Percentiles rank a stretch among this genome's conserved stretches.
Evolutionary conservation across 441 rosid genomes (phyloP).

Genomic region (Erysimum cheiri): DNA sequence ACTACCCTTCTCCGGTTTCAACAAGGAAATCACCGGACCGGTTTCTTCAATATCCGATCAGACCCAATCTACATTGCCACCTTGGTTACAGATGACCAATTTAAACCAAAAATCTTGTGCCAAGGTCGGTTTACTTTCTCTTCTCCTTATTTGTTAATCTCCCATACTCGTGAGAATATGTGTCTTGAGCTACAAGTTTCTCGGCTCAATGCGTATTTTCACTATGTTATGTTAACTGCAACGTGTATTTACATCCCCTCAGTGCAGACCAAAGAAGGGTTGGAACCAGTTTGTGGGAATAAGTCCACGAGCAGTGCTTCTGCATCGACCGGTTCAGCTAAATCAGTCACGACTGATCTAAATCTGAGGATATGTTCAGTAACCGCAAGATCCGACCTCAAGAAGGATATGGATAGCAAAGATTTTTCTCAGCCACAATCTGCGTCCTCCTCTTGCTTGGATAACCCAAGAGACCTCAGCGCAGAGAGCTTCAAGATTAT

Average conservation of each 20-base stretch:
- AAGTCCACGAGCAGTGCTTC: slow-evolving; percentile 54
- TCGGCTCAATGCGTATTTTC: not conserved
- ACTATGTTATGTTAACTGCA: slow-evolving; percentile 40
- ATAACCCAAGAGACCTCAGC: slow-evolving; percentile 45
- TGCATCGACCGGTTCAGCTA: slow-evolving; percentile 58
- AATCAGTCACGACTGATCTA: slow-evolving; percentile 68
- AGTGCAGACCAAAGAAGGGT: slow-evolving; percentile 75
- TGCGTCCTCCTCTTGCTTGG: slow-evolving; percentile 53
- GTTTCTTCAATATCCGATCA: slow-evolving; percentile 65
- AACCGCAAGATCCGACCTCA: slow-evolving; percentile 43
- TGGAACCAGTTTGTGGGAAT: slow-evolving; percentile 44
- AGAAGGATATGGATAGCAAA: slow-evolving; percentile 33
- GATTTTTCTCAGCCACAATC: slow-evolving; percentile 47
- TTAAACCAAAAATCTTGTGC: slow-evolving; percentile 44
- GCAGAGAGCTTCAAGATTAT: slow-evolving; percentile 59
- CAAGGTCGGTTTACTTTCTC: slow-evolving; percentile 52
- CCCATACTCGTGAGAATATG: not conserved
- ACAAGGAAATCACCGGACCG: slow-evolving; percentile 49
- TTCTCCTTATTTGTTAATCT: not conserved
- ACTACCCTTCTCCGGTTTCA: slow-evolving; percentile 47
- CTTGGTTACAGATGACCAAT: slow-evolving; percentile 75
- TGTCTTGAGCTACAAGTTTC: slow-evolving; percentile 38
- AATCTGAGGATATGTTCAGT: slow-evolving; percentile 55
- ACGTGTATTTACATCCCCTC: slow-evolving; percentile 51
- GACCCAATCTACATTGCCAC: slow-evolving; percentile 59